A percentile compares a stretch with the other conserved stretches of the same genome.
These are phyloP conservation scores for Quercus cerris DNA, from an alignment of 306 rosid genomes.

Conservation along the genomic window DNA sequence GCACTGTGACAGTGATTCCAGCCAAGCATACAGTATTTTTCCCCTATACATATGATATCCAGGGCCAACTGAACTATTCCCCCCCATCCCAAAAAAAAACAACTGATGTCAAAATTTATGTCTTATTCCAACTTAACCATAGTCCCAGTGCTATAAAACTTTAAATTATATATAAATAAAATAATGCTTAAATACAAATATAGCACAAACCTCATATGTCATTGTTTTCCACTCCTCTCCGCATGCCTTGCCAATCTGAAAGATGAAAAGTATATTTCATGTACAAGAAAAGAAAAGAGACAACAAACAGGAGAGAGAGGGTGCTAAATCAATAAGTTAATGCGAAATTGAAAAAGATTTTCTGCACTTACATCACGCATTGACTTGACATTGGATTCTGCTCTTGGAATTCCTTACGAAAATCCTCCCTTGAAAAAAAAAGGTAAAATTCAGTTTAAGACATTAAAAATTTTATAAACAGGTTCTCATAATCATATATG, in stretches of 20 bases:
- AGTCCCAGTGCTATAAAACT: not conserved
- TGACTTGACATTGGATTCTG: conserved; percentile 84
- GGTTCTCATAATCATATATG: conserved; percentile 1
- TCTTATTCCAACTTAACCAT: not conserved
- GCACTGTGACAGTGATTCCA: not conserved
- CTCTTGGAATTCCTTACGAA: conserved; percentile 75
- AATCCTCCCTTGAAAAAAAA: conserved; percentile 73
- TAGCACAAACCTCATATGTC: conserved; percentile 71
- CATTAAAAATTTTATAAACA: not conserved
- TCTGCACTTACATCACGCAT: conserved; percentile 74
- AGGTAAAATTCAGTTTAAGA: conserved; percentile 28
- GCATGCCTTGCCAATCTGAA: conserved; percentile 92
- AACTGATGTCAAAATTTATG: too few relatives aligned
- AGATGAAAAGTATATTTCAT: not conserved
- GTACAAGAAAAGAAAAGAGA: not conserved
- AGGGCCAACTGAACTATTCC: not conserved
- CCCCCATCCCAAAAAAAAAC: too few relatives aligned
- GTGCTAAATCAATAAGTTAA: not conserved
- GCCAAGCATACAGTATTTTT: not conserved
- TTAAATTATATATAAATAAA: not conserved
- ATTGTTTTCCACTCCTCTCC: conserved; percentile 97
- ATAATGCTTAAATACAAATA: conserved; percentile 17
- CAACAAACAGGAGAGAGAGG: not conserved
- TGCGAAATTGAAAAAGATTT: not conserved
- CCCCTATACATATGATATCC: not conserved